A percentile compares a stretch with the other conserved stretches of the same genome.
phyloP scores from a whole-genome alignment of 2,329 filamentous ascomycete genomes.

The Penicillium fuscoglaucum region DNA sequence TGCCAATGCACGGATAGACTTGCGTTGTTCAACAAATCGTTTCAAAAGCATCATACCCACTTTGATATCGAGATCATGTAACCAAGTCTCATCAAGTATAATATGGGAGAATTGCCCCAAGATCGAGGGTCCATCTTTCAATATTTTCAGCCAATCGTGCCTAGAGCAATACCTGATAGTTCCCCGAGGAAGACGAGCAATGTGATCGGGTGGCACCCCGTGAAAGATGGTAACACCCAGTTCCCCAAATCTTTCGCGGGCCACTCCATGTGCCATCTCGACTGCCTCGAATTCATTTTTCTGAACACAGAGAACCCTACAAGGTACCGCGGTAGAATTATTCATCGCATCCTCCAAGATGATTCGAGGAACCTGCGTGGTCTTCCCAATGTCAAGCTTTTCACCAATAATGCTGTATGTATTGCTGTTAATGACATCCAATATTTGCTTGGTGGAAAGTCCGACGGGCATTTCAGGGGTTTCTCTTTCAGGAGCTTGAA shows the following conservation, averaged over 20 bases:
- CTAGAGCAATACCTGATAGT: constrained; percentile 54
- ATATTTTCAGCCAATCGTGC: constrained; percentile 49
- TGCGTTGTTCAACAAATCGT: constrained; percentile 41
- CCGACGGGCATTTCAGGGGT: constrained; percentile 43
- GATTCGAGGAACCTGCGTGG: constrained; percentile 57
- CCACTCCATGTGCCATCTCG: constrained; percentile 49
- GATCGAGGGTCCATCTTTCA: constrained; percentile 41
- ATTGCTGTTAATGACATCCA: constrained; percentile 43
- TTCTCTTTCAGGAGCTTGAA: too few relatives aligned
- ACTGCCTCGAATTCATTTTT: constrained; percentile 52
- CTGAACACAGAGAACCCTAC: constrained; percentile 54
- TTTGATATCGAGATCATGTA: constrained; percentile 48
- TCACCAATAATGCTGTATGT: constrained; percentile 50
- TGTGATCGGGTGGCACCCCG: constrained; percentile 46
- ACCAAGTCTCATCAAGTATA: constrained; percentile 55
- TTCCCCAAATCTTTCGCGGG: constrained; percentile 46
- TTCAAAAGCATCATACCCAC: constrained; percentile 51
- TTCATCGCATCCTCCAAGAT: constrained; percentile 51
- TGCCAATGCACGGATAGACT: constrained; percentile 30
- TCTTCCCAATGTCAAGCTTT: constrained; percentile 50
- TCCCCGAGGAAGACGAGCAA: constrained; percentile 29
- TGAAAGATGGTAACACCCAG: constrained; percentile 49
- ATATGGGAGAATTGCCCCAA: constrained; percentile 50
- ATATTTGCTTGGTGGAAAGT: constrained; percentile 35
- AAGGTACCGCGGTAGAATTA: constrained; percentile 41